Evolutionary conservation across 2,329 filamentous ascomycete genomes (phyloP), one percentile per base, ranked within the genome.

Genomic region (Talaromyces marneffei): DNA sequence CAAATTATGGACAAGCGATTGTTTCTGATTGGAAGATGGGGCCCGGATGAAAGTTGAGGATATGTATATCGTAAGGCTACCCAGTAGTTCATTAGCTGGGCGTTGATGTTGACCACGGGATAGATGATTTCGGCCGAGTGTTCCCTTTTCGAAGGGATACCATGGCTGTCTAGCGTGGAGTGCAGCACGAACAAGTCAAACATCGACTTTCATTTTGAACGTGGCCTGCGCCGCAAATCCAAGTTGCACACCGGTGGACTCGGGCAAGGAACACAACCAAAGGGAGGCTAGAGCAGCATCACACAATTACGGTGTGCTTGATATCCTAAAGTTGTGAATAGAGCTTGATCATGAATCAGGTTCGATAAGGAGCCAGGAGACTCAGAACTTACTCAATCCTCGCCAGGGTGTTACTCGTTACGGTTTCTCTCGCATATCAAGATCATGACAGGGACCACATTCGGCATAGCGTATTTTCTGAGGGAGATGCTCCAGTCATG

Each of bases 241-340:
- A 42, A 12, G 56, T 58, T 37, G 16, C 42, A 58, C 56, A 18
- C 42, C 20, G 20, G 42, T 58, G 42, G 42, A 58, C 56, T 58
- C 56, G 56, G 46, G 14, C n/a, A 27, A 58, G 56, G 56, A 58
- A 58, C 56, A 39, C 31, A n/a, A 23, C 35, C 55, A 31, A 58
- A 37, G n/a, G 50, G 33, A 27, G 27, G 20, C 12, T 31, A 50
- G 18, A 35, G 20, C 42, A 50, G 35, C 46, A 44, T 58, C 35
- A n/a, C 42, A 58, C 42, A 58, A 39, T 14, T 50, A 50, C 20
- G 23, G 27, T 14, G 31, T 16, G 35, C 20, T 58, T 40, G 54
- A 42, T 52, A 52, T 33, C 29, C 9, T 2, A 35, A 23, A 18
- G n/a, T 29, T 20, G 29, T 4, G 20, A 37, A 39, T 35, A 37